A percentile compares a stretch with the other conserved stretches of the same genome.
These are phyloP conservation scores for Zasmidium citrigriseum DNA, from an alignment of 2,329 filamentous ascomycete genomes.

Conservation along the genomic window DNA sequence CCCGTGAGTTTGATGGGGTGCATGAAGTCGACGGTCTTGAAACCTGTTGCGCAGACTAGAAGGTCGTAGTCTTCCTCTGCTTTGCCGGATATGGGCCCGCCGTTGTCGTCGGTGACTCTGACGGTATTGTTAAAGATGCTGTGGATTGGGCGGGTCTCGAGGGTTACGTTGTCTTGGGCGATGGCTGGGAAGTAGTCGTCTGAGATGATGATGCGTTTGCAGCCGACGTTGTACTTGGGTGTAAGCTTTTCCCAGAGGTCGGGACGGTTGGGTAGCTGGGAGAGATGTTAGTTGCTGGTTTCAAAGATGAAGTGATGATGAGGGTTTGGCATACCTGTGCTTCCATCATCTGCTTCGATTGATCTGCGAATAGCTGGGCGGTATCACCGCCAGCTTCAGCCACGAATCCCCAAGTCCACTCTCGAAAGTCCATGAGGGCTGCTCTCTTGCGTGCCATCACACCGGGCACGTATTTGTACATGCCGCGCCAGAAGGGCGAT, in stretches of 20 bases:
- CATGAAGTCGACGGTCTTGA: conserved; percentile 61
- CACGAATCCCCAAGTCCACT: conserved; percentile 49
- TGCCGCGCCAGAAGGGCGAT: conserved; percentile 41
- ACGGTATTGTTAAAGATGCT: conserved; percentile 51
- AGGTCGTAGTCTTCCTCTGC: conserved; percentile 51
- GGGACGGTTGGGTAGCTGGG: conserved; percentile 47
- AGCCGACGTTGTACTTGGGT: conserved; percentile 57
- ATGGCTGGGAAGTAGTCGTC: conserved; percentile 60
- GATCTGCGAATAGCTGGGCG: conserved; percentile 41
- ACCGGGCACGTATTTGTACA: conserved; percentile 55
- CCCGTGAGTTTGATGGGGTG: conserved; percentile 58
- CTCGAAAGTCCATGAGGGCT: conserved; percentile 57
- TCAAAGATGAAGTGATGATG: not conserved
- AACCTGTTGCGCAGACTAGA: conserved; percentile 61
- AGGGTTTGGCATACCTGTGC: conserved; percentile 20
- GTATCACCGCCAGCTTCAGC: conserved; percentile 43
- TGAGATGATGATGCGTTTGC: conserved; percentile 56
- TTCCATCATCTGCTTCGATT: conserved; percentile 44
- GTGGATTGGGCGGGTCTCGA: conserved; percentile 54
- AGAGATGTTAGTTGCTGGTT: not conserved
- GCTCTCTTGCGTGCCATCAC: conserved; percentile 54
- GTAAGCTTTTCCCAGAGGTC: conserved; percentile 56
- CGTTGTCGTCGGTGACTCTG: conserved; percentile 42
- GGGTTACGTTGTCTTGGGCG: conserved; percentile 46
- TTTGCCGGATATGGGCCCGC: conserved; percentile 3